These are phyloP conservation scores for Talaromyces liani DNA, from an alignment of 495 filamentous ascomycete genomes.

Conservation along the genomic window DNA sequence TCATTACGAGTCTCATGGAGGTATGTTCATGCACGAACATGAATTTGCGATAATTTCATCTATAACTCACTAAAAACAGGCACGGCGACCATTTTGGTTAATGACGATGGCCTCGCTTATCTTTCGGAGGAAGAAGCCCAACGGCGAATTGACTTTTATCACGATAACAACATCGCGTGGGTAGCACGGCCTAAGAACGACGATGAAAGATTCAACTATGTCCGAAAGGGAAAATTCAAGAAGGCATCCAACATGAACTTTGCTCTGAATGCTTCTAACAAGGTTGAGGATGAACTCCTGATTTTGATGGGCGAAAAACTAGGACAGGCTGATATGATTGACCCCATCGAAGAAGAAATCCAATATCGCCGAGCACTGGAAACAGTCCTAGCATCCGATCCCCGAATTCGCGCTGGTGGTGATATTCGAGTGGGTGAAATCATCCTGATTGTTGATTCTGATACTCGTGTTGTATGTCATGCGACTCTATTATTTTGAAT, in stretches of 20 bases:
- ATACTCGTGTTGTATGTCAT: constrained; percentile 51
- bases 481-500: no score
- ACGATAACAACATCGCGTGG: constrained; percentile 56
- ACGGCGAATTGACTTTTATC: constrained; percentile 56
- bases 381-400: constrained; percentile 45
- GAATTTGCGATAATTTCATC: background rate
- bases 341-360: constrained; percentile 38
- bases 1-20: constrained; percentile 54
- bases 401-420: constrained; percentile 64
- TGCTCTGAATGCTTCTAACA: constrained; percentile 47
- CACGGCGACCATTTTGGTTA: constrained; percentile 39
- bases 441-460: constrained; percentile 66
- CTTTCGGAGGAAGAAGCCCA: constrained; percentile 45
- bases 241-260: constrained; percentile 72
- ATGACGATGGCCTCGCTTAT: constrained; percentile 39
- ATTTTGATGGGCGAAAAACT: constrained; percentile 21
- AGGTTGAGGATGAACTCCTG: constrained; percentile 50
- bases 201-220: constrained; percentile 24
- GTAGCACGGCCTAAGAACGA: constrained; percentile 42
- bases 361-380: constrained; percentile 42
- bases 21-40: constrained; percentile 6
- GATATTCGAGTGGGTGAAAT: constrained; percentile 74
- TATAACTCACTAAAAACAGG: background rate
- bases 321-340: constrained; percentile 31
- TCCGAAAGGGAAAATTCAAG: constrained; percentile 61